phyloP scores from a whole-genome alignment of 2,329 filamentous ascomycete species.

The Hypoxylon sp. region DNA sequence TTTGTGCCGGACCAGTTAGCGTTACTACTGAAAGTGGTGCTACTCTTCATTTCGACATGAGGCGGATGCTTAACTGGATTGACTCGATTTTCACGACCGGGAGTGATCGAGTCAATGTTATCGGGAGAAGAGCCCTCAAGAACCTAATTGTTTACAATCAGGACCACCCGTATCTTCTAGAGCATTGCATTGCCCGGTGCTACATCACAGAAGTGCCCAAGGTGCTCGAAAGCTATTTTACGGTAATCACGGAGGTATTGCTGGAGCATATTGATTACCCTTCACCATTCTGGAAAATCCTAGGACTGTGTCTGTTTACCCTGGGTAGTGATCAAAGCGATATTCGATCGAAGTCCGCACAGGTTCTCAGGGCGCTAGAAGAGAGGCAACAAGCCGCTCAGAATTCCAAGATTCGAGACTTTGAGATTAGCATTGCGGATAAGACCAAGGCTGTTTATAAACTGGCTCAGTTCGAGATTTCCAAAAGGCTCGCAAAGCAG shows the following conservation, averaged over 20 bases:
- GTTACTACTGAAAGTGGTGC: conserved; percentile 89
- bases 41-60: conserved; percentile 90
- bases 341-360: conserved; percentile 88
- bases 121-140: conserved; percentile 87
- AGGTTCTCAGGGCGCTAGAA: conserved; percentile 84
- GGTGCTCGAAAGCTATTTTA: conserved; percentile 93
- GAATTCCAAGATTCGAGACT: conserved; percentile 93
- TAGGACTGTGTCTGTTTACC: conserved; percentile 90
- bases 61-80: conserved; percentile 94
- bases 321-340: conserved; percentile 92
- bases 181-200: conserved; percentile 91
- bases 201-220: conserved; percentile 86
- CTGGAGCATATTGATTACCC: conserved; percentile 86
- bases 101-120: conserved; percentile 92
- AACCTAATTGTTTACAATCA: conserved; percentile 93
- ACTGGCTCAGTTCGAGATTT: conserved; percentile 95
- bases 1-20: conserved; percentile 88
- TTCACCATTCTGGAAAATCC: conserved; percentile 88
- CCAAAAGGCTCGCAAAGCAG: conserved; percentile 87
- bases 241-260: conserved; percentile 89
- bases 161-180: conserved; percentile 85
- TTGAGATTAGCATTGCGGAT: conserved; percentile 98
- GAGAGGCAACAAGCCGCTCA: conserved; percentile 78
- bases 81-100: conserved; percentile 93
- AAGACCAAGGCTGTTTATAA: conserved; percentile 99